A percentile compares a stretch with the other conserved stretches of the same genome.
Conservation (phyloP, 1,139 yeast genomes). For the Geotrichum carabidarum region DNA sequence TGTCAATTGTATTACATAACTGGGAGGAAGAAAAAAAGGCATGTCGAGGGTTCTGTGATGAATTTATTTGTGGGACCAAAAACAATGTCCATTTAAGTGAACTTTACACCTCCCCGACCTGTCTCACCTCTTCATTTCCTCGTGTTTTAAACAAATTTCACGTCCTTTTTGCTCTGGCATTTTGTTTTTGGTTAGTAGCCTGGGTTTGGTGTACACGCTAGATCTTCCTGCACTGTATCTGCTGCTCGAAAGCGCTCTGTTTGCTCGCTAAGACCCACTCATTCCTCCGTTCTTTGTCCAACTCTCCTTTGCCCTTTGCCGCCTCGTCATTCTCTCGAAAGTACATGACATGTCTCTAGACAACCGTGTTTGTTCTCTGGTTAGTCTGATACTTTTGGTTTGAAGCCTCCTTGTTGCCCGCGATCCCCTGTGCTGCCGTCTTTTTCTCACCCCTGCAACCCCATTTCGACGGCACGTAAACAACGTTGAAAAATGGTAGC, state of each 20-base stretch:
- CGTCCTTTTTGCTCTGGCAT: no score
- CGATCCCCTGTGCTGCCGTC: conserved; percentile 1
- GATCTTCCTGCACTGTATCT: no score
- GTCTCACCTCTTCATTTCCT: no score
- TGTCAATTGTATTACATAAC: no score
- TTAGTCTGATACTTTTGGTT: not conserved
- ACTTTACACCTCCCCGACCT: no score
- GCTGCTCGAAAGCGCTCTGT: not conserved
- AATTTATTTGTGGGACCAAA: no score
- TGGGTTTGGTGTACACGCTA: no score
- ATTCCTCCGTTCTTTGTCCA: not conserved
- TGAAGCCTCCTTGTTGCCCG: not conserved
- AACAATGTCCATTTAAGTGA: no score
- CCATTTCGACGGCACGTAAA: conserved; percentile 11
- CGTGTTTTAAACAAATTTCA: no score
- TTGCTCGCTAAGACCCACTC: not conserved
- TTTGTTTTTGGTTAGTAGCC: no score
- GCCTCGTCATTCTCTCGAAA: not conserved
- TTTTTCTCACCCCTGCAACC: not conserved
- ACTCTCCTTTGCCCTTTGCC: not conserved
- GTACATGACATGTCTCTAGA: not conserved
- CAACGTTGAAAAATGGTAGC: conserved; percentile 3
- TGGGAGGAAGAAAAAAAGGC: no score
- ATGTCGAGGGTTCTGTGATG: no score
- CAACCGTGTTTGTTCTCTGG: not conserved